Percentiles rank a stretch among this genome's conserved stretches.
Evolutionary conservation across 2,329 filamentous ascomycete species (phyloP).

Genomic region (Biscogniauxia sp.): DNA sequence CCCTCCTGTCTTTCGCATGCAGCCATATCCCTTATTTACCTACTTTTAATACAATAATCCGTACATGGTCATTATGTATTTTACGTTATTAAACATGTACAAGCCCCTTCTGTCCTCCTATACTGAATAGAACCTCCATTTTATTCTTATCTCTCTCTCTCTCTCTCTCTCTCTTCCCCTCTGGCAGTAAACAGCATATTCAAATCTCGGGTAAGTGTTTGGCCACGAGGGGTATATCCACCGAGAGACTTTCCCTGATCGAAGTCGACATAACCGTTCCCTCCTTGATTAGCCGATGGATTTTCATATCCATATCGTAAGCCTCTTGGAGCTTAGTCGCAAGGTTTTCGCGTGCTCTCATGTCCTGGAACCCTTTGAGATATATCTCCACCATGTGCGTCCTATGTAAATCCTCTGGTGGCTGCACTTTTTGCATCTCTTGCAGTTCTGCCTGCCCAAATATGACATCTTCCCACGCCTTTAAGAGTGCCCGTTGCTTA

Average conservation of each 20-base stretch:
- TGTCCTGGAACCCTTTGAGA: slow-evolving; percentile 5
- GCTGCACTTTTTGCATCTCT: slow-evolving; percentile 6
- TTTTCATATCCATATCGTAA: slow-evolving; percentile 22
- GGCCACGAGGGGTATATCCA: slow-evolving; percentile 23
- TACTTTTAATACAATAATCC: neutral
- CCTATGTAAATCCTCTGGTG: neutral
- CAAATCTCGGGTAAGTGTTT: slow-evolving; percentile 3
- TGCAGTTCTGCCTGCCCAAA: slow-evolving; percentile 24
- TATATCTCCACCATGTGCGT: slow-evolving; percentile 18
- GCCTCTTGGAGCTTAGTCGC: slow-evolving; percentile 27
- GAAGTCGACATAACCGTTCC: slow-evolving; percentile 13
- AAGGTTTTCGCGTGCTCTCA: slow-evolving; percentile 14
- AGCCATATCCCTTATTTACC: neutral
- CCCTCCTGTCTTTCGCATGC: neutral
- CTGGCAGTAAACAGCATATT: slow-evolving; percentile 1
- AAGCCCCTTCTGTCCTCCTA: neutral
- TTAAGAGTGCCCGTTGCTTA: slow-evolving; percentile 15
- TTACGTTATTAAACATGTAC: neutral
- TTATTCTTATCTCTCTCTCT: neutral
- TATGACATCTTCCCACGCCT: slow-evolving; percentile 29
- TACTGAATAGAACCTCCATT: neutral
- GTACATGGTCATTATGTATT: neutral
- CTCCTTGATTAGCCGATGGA: slow-evolving; percentile 21
- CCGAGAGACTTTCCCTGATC: slow-evolving; percentile 18
- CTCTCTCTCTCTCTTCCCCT: too few relatives aligned